Percentiles rank a stretch among this genome's conserved stretches.
Evolutionary conservation across 257 asterid species (phyloP).

Genomic region (Gentiana macrophylla): DNA sequence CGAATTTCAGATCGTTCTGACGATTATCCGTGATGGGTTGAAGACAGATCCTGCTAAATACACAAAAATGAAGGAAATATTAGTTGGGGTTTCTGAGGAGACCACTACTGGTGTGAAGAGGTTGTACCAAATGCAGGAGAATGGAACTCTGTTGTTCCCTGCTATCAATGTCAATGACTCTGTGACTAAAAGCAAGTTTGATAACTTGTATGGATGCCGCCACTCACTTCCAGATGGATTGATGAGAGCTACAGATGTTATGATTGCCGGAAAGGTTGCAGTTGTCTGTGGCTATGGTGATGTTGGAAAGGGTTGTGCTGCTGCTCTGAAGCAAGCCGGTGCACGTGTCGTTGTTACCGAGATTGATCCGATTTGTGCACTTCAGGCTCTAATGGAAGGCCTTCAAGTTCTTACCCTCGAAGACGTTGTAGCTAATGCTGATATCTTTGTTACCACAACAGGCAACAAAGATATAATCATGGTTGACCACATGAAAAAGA

Average conservation of each 20-base stretch:
- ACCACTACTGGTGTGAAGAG: slow-evolving; percentile 4
- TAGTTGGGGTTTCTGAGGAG: slow-evolving; percentile 1
- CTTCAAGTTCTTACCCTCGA: not conserved
- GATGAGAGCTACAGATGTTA: too few relatives aligned
- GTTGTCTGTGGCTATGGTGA: slow-evolving; percentile 5
- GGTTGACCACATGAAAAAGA: slow-evolving; percentile 42
- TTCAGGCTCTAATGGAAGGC: slow-evolving; percentile 5
- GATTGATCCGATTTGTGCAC: slow-evolving; percentile 3
- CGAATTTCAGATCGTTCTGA: not conserved
- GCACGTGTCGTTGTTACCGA: slow-evolving; percentile 1
- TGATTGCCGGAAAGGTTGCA: too few relatives aligned
- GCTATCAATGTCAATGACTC: not conserved
- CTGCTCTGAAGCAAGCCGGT: too few relatives aligned
- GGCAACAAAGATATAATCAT: slow-evolving; percentile 17
- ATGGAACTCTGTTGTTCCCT: not conserved
- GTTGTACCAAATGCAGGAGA: not conserved
- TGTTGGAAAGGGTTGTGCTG: not conserved
- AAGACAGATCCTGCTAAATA: not conserved
- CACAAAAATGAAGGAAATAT: not conserved
- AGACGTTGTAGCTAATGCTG: not conserved
- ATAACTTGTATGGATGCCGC: slow-evolving; percentile 29
- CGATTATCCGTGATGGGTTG: not conserved
- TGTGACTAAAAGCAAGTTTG: slow-evolving; percentile 3
- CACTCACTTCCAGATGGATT: too few relatives aligned
- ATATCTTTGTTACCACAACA: slow-evolving; percentile 1